These are phyloP conservation scores for Paramecium primaurelia DNA, from an alignment of 73 alveolate genomes.

Conservation along the genomic window DNA sequence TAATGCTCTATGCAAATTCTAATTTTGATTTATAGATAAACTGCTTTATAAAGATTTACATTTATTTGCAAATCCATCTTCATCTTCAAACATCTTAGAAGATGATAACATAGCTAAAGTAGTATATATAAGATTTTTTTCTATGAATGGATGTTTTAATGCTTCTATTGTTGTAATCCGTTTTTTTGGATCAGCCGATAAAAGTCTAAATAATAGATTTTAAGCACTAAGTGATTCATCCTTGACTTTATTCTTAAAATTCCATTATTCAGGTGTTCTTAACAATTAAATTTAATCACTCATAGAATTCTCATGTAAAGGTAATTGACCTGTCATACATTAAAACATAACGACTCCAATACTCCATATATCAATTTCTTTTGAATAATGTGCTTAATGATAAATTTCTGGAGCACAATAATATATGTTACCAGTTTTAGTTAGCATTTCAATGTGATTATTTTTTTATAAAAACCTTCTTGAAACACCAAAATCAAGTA, in stretches of 20 bases:
- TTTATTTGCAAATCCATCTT: not conserved
- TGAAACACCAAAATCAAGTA: constrained; percentile 42
- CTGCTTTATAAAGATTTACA: not conserved
- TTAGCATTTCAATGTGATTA: not conserved
- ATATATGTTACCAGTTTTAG: not conserved
- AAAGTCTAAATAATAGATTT: not conserved
- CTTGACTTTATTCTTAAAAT: not conserved
- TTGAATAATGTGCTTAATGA: not conserved
- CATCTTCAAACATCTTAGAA: not conserved
- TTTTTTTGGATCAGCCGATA: not conserved
- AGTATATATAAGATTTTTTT: not conserved
- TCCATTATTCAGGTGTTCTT: not conserved
- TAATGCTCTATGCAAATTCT: not conserved
- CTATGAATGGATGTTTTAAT: constrained; percentile 82
- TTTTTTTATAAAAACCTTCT: not conserved
- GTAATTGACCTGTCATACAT: constrained; percentile 13
- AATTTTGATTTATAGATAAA: not conserved
- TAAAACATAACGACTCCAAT: not conserved
- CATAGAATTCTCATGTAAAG: not conserved
- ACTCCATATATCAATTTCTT: constrained; percentile 31
- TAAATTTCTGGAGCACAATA: constrained; percentile 39
- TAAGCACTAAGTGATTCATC: not conserved
- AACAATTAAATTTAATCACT: not conserved
- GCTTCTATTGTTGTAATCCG: constrained; percentile 82
- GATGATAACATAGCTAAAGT: not conserved